Percentiles rank a stretch among this genome's conserved stretches.
Conservation (phyloP, 345 rosid genomes). For the Rhodomyrtus tomentosa region DNA sequence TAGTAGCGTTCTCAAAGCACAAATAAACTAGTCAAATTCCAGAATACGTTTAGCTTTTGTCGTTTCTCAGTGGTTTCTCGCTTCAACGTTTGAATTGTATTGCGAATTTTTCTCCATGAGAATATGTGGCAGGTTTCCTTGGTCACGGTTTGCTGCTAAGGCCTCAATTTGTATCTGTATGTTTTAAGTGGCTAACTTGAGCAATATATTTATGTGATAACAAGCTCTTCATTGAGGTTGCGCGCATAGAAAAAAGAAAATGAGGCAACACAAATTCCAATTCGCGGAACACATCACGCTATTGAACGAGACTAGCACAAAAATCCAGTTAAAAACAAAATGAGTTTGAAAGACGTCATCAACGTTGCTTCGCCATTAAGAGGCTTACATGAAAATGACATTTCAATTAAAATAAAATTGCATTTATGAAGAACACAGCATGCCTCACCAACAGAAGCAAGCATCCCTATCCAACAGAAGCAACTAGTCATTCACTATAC, state of each 20-base stretch:
- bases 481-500: neutral
- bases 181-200: neutral
- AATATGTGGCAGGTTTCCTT: neutral
- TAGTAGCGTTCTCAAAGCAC: neutral
- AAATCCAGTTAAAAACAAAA: neutral
- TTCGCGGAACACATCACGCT: neutral
- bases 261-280: neutral
- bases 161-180: neutral
- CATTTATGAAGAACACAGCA: neutral
- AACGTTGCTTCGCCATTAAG: neutral
- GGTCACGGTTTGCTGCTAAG: neutral
- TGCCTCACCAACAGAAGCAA: neutral
- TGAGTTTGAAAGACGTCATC: neutral
- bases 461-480: neutral
- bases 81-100: neutral
- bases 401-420: neutral
- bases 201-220: neutral
- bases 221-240: neutral
- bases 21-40: neutral
- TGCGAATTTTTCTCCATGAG: neutral
- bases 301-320: neutral
- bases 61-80: neutral
- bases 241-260: neutral
- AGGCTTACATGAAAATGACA: neutral
- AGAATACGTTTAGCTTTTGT: neutral